Base-by-base conservation (phyloP, 805 yeast genomes). In the Wickerhamiella sergipiensis region DNA sequence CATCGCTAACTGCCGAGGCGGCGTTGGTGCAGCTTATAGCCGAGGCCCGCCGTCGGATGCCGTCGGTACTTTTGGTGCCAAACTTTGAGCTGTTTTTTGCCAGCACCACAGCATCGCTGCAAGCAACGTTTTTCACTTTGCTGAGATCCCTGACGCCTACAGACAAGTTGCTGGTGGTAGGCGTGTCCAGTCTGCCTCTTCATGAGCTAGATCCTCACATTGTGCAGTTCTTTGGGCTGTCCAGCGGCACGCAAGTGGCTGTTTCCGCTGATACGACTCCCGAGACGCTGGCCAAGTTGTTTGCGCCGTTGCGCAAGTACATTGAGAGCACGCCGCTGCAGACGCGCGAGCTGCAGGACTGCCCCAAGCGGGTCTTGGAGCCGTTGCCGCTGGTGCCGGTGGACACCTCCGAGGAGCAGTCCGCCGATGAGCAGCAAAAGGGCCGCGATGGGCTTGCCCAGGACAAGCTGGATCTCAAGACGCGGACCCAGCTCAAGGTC, bases 11-110 rank as follows among this genome's bases (percentile, higher is more conserved):
- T 0, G 81, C 90, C 1, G 98, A 92, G 64, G 83, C 86, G 61
- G 75, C 84, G 0, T 74, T 88, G 19, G 85, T 90, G 26, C 95
- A 86, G 62, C 74, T 84, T 42, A 82, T 92, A 60, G 72, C 83
- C 21, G 98, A 92, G 66, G 92, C 95, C 6, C 77, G 85, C 56
- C 77, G 95, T 61, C 94, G 90, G 55, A 83, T 84, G 53, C 98
- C 97, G 0, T 77, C 95, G 8, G 81, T 92, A 15, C 68, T 92
- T 2, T 83, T 77, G 62, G 77, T 92, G 48, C 96, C 97, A 2
- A 83, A 84, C 60, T 68, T 87, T 48, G 87, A 87, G 52, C 75
- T 80, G 9, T 87, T 95, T 88, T 70, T 74, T 50, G 72, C 69
- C 10, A 80, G 85, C 3, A 75, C 85, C 39, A 77, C 87, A 0